Conservation (phyloP, 2,329 filamentous ascomycete species). For the Polychaeton citri region DNA sequence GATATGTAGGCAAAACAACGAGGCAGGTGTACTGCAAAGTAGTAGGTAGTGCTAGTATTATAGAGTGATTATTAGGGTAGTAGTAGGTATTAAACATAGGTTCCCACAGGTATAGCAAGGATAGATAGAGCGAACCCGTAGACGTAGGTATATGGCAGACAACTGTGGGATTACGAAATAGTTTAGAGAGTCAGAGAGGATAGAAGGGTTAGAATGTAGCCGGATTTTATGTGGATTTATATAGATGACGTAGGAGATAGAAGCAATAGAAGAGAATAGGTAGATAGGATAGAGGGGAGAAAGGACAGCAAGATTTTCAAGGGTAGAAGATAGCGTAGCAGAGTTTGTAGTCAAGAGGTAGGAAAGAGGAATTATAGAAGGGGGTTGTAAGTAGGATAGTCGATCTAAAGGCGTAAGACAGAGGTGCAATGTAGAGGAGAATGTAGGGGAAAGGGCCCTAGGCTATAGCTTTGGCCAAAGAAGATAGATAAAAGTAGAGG, state of each 20-base stretch:
- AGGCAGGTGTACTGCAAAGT: neutral
- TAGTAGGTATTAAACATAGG: neutral
- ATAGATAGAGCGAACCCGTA: neutral
- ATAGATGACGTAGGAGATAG: neutral
- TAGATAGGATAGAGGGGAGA: neutral
- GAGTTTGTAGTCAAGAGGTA: no score
- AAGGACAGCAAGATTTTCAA: neutral
- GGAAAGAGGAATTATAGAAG: no score
- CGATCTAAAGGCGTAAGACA: neutral
- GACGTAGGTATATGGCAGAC: neutral
- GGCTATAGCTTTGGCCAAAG: neutral
- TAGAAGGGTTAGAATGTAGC: neutral
- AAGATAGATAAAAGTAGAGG: neutral
- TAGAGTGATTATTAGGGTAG: neutral
- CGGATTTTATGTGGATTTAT: neutral
- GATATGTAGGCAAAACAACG: neutral
- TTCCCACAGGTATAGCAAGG: neutral
- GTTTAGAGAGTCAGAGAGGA: neutral
- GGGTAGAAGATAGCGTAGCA: no score
- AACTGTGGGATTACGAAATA: neutral
- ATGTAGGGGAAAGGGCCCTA: neutral
- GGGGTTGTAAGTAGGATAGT: neutral
- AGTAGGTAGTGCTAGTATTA: neutral
- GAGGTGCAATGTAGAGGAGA: neutral
- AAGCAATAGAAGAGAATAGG: neutral